Percentiles rank a stretch among this genome's conserved stretches.
phyloP scores from a whole-genome alignment of 208 protist genomes.

The Spongospora subterranea region DNA sequence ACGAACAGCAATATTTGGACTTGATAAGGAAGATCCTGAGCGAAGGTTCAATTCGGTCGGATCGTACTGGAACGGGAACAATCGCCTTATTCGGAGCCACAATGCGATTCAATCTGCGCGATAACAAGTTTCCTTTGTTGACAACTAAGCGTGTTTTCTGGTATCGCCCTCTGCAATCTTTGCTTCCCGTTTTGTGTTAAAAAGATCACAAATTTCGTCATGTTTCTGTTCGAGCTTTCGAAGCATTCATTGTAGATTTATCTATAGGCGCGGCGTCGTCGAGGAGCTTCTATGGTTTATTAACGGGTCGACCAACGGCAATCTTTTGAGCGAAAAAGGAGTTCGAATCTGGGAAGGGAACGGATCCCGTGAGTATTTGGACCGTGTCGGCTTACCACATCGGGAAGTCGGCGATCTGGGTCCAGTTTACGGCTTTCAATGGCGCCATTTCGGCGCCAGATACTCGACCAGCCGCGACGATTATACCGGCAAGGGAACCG shows the following conservation, averaged over 20 bases:
- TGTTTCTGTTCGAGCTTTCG: not conserved
- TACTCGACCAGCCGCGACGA: slow-evolving; percentile 83
- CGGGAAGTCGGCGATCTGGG: slow-evolving; percentile 62
- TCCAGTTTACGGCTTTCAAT: slow-evolving; percentile 98
- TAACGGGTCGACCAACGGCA: slow-evolving; percentile 90
- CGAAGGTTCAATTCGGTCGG: slow-evolving; percentile 71
- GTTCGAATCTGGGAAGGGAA: slow-evolving; percentile 97
- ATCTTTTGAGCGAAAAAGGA: slow-evolving; percentile 70
- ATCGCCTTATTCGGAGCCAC: slow-evolving; percentile 91
- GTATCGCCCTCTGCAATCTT: slow-evolving; percentile 69
- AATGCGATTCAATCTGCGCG: slow-evolving; percentile 93
- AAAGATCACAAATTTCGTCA: not conserved
- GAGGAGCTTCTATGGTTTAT: slow-evolving; percentile 98
- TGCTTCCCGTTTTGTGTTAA: not conserved
- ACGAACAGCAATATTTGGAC: slow-evolving; percentile 89
- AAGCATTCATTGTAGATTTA: slow-evolving; percentile 49
- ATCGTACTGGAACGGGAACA: slow-evolving; percentile 91
- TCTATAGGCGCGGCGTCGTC: slow-evolving; percentile 69
- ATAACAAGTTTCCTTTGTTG: slow-evolving; percentile 90
- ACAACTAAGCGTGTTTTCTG: slow-evolving; percentile 98
- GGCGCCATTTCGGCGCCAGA: slow-evolving; percentile 95
- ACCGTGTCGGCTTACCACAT: slow-evolving; percentile 84
- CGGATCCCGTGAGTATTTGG: slow-evolving; percentile 91
- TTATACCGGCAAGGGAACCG: slow-evolving; percentile 81
- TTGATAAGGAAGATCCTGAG: slow-evolving; percentile 79